These are phyloP conservation scores for Saposhnikovia divaricata DNA, from an alignment of 129 eudicot species.

Conservation along the genomic window DNA sequence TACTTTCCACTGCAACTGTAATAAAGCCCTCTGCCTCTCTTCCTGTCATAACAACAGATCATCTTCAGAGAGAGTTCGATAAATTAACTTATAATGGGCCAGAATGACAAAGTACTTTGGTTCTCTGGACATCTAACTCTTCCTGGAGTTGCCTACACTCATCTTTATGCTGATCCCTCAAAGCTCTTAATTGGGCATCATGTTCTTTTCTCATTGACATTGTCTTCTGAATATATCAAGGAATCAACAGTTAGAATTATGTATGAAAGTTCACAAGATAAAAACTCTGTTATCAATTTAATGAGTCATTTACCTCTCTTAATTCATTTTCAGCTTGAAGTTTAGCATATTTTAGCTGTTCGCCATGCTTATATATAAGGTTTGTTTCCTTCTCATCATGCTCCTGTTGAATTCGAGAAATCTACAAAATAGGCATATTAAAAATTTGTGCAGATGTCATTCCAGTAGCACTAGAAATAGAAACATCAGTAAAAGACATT, in stretches of 20 bases:
- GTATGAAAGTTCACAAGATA: slow-evolving; percentile 5
- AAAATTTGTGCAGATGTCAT: not conserved
- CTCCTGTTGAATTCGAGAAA: slow-evolving; percentile 49
- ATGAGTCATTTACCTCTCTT: slow-evolving; percentile 53
- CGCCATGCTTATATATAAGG: slow-evolving; percentile 49
- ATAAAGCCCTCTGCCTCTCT: slow-evolving; percentile 78
- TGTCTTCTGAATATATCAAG: slow-evolving; percentile 37
- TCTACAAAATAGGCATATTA: slow-evolving; percentile 30
- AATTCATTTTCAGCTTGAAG: slow-evolving; percentile 69
- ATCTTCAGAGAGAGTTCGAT: not conserved
- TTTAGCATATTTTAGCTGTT: slow-evolving; percentile 56
- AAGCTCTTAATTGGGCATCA: slow-evolving; percentile 75
- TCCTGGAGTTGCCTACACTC: slow-evolving; percentile 82
- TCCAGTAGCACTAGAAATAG: not conserved
- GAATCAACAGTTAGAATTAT: slow-evolving; percentile 11
- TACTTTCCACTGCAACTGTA: slow-evolving; percentile 88
- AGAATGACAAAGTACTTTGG: slow-evolving; percentile 39
- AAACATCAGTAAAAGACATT: not conserved
- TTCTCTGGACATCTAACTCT: slow-evolving; percentile 72
- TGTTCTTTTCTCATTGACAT: slow-evolving; percentile 58
- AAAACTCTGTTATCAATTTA: slow-evolving; percentile 1
- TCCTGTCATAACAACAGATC: slow-evolving; percentile 42
- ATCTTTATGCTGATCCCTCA: slow-evolving; percentile 79
- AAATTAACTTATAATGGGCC: slow-evolving; percentile 1
- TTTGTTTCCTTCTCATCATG: slow-evolving; percentile 43